These are phyloP conservation scores for Podila minutissima DNA, from an alignment of 192 early-diverging fungal species.

Conservation along the genomic window DNA sequence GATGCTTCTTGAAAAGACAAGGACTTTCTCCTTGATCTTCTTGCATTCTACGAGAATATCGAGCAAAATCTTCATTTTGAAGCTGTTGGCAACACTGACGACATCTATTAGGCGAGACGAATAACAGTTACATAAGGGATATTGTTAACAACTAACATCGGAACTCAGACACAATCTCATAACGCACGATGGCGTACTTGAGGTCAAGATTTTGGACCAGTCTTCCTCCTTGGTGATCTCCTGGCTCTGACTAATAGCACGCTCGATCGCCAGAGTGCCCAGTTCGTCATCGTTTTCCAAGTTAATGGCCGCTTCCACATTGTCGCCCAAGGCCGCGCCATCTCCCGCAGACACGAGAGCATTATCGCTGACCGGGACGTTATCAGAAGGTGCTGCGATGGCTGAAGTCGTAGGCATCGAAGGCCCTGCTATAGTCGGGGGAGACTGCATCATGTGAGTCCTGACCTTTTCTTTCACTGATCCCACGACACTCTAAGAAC, in stretches of 20 bases:
- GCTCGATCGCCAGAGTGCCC: conserved; percentile 1
- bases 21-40: conserved; percentile 67
- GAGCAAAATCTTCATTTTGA: conserved; percentile 66
- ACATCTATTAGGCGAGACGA: conserved; percentile 14
- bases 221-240: not conserved
- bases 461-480: too few relatives aligned
- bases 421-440: too few relatives aligned
- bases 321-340: not conserved
- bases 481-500: too few relatives aligned
- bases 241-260: not conserved
- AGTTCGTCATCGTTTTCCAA: not conserved
- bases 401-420: not conserved
- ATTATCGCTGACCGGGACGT: not conserved
- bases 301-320: not conserved
- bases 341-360: not conserved
- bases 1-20: conserved; percentile 79
- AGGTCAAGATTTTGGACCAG: too few relatives aligned
- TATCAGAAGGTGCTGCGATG: not conserved
- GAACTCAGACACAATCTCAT: too few relatives aligned
- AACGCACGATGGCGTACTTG: too few relatives aligned
- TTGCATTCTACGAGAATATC: conserved; percentile 63
- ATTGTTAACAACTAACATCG: too few relatives aligned
- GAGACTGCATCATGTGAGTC: too few relatives aligned
- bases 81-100: conserved; percentile 36
- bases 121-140: not conserved